phyloP scores from a whole-genome alignment of 2,329 filamentous ascomycete genomes.

The Colletotrichum euphorbiae region DNA sequence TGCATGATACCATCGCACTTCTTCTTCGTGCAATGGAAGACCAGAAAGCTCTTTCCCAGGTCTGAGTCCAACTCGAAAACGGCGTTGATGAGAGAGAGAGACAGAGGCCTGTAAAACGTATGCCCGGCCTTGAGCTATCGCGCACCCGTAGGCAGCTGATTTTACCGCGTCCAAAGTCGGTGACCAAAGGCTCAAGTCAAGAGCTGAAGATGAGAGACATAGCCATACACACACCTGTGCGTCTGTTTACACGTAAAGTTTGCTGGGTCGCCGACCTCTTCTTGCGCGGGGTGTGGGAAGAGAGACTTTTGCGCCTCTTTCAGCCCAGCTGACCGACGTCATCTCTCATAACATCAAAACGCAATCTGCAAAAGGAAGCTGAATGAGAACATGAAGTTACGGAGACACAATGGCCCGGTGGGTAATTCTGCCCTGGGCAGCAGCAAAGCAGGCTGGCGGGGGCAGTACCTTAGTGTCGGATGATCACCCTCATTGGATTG shows the following conservation, averaged over 20 bases:
- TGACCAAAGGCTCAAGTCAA: neutral
- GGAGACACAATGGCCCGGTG: neutral
- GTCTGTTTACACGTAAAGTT: neutral
- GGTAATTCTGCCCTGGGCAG: conserved; percentile 8
- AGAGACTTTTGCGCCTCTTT: too few species aligned
- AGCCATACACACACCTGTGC: neutral
- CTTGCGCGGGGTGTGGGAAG: too few species aligned
- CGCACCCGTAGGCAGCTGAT: too few species aligned
- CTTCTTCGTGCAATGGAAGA: too few species aligned
- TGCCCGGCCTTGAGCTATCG: neutral
- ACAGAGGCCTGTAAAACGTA: neutral
- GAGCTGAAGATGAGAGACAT: neutral
- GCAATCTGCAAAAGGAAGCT: neutral
- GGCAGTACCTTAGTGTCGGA: neutral
- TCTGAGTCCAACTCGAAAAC: too few species aligned
- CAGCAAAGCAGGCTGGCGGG: neutral
- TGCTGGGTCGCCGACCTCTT: too few species aligned
- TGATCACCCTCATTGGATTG: neutral
- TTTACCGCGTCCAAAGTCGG: too few species aligned
- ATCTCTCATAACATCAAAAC: too few species aligned
- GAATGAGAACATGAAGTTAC: neutral
- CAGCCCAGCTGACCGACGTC: too few species aligned
- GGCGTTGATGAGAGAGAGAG: neutral
- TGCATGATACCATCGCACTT: too few species aligned
- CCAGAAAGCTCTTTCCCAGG: too few species aligned